Evolutionary conservation across 108 stramenopile species (phyloP).

Genomic region (Hondaea fermentalgiana): DNA sequence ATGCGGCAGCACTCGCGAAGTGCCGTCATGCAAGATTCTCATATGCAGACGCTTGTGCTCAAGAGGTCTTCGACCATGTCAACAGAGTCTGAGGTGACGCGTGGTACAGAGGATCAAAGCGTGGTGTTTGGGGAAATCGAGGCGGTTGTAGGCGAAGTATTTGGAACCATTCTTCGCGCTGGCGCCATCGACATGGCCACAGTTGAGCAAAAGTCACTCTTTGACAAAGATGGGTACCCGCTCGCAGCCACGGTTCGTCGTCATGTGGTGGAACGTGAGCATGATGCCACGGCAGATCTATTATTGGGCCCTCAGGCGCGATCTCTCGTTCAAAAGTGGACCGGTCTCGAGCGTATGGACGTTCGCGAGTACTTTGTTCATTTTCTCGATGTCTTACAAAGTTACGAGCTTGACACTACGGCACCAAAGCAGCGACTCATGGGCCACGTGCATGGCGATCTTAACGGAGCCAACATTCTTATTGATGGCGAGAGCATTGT

Average conservation of each 20-base stretch:
- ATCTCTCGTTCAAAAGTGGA: background rate
- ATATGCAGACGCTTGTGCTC: background rate
- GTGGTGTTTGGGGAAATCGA: background rate
- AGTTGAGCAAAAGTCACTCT: background rate
- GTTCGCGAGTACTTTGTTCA: background rate
- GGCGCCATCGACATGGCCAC: background rate
- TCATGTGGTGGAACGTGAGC: background rate
- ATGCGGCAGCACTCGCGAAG: background rate
- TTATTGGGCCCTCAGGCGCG: background rate
- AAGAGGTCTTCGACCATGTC: background rate
- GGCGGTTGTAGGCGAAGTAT: background rate
- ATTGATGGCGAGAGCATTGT: conserved; percentile 10
- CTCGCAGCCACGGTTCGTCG: background rate
- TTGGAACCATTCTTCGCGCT: background rate
- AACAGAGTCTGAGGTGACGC: background rate
- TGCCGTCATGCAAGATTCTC: background rate
- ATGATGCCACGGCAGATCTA: background rate
- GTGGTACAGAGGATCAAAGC: background rate
- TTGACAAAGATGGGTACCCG: background rate
- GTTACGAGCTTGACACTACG: background rate
- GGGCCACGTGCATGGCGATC: background rate
- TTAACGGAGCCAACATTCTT: conserved; percentile 7
- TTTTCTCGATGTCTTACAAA: background rate
- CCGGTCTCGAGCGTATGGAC: background rate
- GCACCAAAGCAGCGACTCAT: background rate